Evolutionary conservation across 352 stramenopile species (phyloP), one percentile per base, ranked within the genome.

Genomic region (Pilasporangium apinafurcum): DNA sequence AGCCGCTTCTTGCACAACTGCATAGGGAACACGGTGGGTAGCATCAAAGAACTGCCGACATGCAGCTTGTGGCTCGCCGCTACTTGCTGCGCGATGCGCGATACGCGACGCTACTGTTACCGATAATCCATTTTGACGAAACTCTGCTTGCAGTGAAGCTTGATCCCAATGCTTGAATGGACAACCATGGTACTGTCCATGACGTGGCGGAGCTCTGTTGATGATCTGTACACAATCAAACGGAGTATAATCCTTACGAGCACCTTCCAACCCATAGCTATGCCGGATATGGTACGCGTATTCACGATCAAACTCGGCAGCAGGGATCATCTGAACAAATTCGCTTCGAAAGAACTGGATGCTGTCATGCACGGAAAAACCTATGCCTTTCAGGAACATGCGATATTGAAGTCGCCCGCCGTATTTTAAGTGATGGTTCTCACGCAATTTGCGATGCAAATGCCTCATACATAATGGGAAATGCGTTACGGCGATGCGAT

Each of bases 231-330:
- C 31, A 38, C 82, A 94, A 30, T 68, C 47, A 8, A 79, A 43
- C 16, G 79, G 77, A 14, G 56, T 35, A 49, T 92, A 94, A 38
- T 90, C 68, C 44, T 75, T 84, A 8, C 79, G 65, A 12, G 68
- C 74, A 0, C 82, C 82, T 70, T 90, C 82, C 1, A 91, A 62
- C 0, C 84, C 84, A 43, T 94, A 94, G 55, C 68, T 87, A 55
- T 95, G 83, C 12, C 82, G 82, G 42, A 95, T 92, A 52, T 88
- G 70, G 44, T 95, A 95, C 5, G 78, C 67, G 44, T 93, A 91
- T 48, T 92, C 69, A 24, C 77, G 80, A 28, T 94, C 78, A 53
- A 95, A 95, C 40, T 63, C 78, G n/a, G 52, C 61, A 0, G 64
- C 17, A 1, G 69, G 54, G 8, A 90, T 82, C 29, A 59, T 60